phyloP scores from a whole-genome alignment of 768 basidiomycete genomes.

The Agaricus blazei region DNA sequence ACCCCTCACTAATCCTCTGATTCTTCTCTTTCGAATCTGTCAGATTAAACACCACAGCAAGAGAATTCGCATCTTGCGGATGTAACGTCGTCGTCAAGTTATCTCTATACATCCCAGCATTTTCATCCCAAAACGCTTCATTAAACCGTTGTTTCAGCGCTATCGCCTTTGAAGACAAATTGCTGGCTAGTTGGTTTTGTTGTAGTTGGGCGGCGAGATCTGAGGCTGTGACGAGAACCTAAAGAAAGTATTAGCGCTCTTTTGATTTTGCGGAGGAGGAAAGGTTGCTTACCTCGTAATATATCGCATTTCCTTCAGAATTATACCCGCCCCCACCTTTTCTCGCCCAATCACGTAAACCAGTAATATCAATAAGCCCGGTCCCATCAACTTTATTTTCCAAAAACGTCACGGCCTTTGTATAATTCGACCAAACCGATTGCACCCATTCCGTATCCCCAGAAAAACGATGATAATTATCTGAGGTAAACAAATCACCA shows the following conservation, averaged over 20 bases:
- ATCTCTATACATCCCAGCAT: conserved; percentile 47
- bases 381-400: conserved; percentile 44
- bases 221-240: conserved; percentile 46
- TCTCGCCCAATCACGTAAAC: conserved; percentile 53
- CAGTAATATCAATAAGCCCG: conserved; percentile 52
- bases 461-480: conserved; percentile 54
- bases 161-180: conserved; percentile 41
- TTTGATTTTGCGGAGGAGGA: too few species aligned
- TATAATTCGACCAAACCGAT: conserved; percentile 49
- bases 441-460: conserved; percentile 50
- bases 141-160: conserved; percentile 46
- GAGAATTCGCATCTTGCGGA: conserved; percentile 56
- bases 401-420: conserved; percentile 49
- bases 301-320: conserved; percentile 49
- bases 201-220: conserved; percentile 39
- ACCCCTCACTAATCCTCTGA: conserved; percentile 37
- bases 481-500: conserved; percentile 14
- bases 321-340: conserved; percentile 52
- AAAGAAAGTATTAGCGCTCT: background rate
- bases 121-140: conserved; percentile 44
- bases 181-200: conserved; percentile 24
- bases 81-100: conserved; percentile 46
- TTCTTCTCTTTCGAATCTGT: conserved; percentile 35
- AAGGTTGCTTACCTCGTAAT: conserved; percentile 46
- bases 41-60: conserved; percentile 49